These are phyloP conservation scores for Rhododendron molle DNA, from an alignment of 148 eudicot genomes.

Conservation along the genomic window DNA sequence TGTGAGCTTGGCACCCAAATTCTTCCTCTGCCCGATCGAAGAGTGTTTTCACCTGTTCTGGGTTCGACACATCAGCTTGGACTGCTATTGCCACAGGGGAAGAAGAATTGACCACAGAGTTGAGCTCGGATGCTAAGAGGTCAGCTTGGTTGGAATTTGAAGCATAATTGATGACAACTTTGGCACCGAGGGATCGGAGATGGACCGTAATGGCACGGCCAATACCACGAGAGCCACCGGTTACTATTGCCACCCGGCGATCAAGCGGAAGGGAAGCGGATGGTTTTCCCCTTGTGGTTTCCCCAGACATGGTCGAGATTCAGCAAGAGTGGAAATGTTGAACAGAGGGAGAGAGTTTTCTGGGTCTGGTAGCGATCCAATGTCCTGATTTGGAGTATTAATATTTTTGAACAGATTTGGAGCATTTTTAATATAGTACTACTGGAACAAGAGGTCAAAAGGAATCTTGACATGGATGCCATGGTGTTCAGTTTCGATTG, in stretches of 20 bases:
- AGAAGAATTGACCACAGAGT: neutral
- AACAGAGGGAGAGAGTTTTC: neutral
- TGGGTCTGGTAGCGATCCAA: neutral
- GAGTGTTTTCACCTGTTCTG: conserved; percentile 29
- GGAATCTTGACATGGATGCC: neutral
- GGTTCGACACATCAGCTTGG: conserved; percentile 39
- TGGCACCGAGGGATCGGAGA: conserved; percentile 41
- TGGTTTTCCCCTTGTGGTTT: neutral
- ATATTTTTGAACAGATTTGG: no score
- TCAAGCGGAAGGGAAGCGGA: conserved; percentile 17
- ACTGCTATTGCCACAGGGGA: conserved; percentile 24
- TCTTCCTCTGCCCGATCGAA: conserved; percentile 38
- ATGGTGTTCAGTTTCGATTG: neutral
- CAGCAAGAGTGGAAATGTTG: neutral
- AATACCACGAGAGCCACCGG: conserved; percentile 45
- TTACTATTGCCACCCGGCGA: conserved; percentile 42
- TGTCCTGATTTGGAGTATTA: neutral
- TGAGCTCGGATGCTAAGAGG: neutral
- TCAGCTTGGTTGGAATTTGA: conserved; percentile 31
- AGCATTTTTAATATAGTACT: neutral
- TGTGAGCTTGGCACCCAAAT: conserved; percentile 26
- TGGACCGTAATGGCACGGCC: conserved; percentile 38
- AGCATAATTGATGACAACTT: conserved; percentile 36
- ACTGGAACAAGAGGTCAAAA: neutral
- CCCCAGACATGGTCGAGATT: neutral